Evolutionary conservation across 228 moss, liverwort and hornwort species (phyloP), one percentile per base, ranked within the genome.

Genomic region (Sphagnum magellanicum): DNA sequence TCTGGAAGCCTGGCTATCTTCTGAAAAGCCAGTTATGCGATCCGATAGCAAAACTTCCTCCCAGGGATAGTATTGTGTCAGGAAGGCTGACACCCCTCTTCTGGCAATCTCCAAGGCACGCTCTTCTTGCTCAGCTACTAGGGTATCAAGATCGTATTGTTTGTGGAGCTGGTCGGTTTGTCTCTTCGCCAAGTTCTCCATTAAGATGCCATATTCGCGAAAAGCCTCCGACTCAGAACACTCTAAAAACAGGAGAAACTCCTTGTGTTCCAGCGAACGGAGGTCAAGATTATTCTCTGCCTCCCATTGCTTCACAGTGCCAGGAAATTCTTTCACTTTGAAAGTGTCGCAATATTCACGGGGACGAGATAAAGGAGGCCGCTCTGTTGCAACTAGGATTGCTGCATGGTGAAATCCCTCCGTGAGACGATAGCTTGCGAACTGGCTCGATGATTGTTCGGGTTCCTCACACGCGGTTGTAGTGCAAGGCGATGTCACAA

Each of bases 171-270:
- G 55, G 9, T 55, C 55, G 8, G 55, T 1, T 55, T 8, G 12
- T 55, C 12, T 55, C 3, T 55, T 12, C 55, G 8, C 55, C 12
- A 12, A 8, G 12, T 55, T 55, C 55, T 55, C 55, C 12, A 8
- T 12, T 1, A 55, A 1, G 55, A 12, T 8, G 55, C 12, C 9
- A 12, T 8, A 55, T 12, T 55, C 55, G 1, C 12, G 55, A 8
- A 55, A 55, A 55, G 5, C 72, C 55, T 50, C 5, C 47, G 58
- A 72, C 4, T 58, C 53, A 8, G 72, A 52, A 59, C 64, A 72
- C 49, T 72, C 53, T 13, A 72, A 50, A 47, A 72, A 65, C 53
- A 65, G 49, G 50, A 58, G 52, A 58, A 72, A 49, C 4, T 66
- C 65, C 6, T 65, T 16, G 4, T 58, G 52, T 53, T 12, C 7